Evolutionary conservation across 495 filamentous ascomycete genomes (phyloP).

Genomic region (Penicillium desertorum): DNA sequence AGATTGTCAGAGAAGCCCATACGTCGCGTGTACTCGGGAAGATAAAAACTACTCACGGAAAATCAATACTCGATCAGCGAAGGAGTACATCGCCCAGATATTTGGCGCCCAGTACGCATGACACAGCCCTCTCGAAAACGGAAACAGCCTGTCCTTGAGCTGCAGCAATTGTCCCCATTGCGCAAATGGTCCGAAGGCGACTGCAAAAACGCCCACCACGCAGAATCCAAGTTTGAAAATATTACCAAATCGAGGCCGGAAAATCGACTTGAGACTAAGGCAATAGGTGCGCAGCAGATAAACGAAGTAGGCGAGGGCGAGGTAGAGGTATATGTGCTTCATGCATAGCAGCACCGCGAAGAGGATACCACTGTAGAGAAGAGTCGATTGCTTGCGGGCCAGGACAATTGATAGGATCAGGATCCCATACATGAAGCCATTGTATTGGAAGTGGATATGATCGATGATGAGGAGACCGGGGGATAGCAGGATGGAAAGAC

Average conservation of each 20-base stretch:
- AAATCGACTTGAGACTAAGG: conserved; percentile 72
- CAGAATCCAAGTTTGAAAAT: conserved; percentile 75
- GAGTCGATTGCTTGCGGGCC: conserved; percentile 71
- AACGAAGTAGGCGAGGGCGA: conserved; percentile 95
- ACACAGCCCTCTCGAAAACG: conserved; percentile 88
- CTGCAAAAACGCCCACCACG: conserved; percentile 68
- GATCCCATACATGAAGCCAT: conserved; percentile 92
- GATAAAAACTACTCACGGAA: conserved; percentile 53
- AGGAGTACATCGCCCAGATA: conserved; percentile 96
- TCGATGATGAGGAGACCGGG: conserved; percentile 96
- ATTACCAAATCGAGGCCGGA: conserved; percentile 75
- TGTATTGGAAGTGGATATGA: conserved; percentile 99
- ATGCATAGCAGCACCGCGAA: conserved; percentile 87
- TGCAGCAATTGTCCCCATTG: conserved; percentile 86
- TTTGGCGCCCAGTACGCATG: conserved; percentile 99
- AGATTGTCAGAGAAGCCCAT: conserved; percentile 24
- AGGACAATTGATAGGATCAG: conserved; percentile 81
- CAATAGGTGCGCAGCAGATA: conserved; percentile 86
- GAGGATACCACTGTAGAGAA: conserved; percentile 73
- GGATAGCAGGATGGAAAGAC: conserved; percentile 85
- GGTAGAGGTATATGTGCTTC: conserved; percentile 98
- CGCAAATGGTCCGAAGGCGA: conserved; percentile 89
- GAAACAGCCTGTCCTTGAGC: conserved; percentile 80
- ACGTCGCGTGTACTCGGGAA: neutral
- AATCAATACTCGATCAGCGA: conserved; percentile 79